Evolutionary conservation across 441 rosid genomes (phyloP), one percentile per base, ranked within the genome.

Genomic region (Populus hybrid): DNA sequence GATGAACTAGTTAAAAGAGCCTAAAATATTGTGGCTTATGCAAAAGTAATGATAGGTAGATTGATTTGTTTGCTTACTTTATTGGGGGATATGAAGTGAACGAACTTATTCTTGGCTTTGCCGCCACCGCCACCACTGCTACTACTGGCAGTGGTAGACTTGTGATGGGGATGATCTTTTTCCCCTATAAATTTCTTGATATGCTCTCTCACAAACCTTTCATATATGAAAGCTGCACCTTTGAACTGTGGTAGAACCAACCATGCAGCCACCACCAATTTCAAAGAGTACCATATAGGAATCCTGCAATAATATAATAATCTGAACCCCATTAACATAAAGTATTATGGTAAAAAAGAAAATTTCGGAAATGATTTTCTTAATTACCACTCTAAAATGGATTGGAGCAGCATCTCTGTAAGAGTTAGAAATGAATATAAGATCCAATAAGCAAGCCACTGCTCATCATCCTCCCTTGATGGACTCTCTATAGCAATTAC

Each of bases 361-460:
- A 20, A 2, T 3, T 6, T 34, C 5, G 20, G 3, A 8, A 0
- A 63, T 57, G 20, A 67, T 8, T 24, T 23, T 28, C 42, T 3
- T 57, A 64, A 18, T 75, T 75, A 92, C 97, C 97, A 93, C 71
- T 94, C 91, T 3, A 94, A 69, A 42, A 90, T 67, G 14, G 97
- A 82, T 64, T 91, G 94, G 50, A 94, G 86, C 1, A 90, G 57
- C 87, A 94, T 88, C 87, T 94, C 98, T 0, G 87, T 6, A 1
- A 94, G 90, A 77, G 98, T 85, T 10, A 94, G 84, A 80, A 94
- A 89, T 20, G 97, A 91, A 72, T 94, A 94, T 8, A 93, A 65
- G 69, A 94, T 91, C 98, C 98, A 94, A 77, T 94, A 94, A 38
- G 98, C 97, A 46, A 94, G 95, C 98, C 98, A 93, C 88, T 94